phyloP scores from a whole-genome alignment of 2,329 filamentous ascomycete species.

The Clarireedia hainanense region DNA sequence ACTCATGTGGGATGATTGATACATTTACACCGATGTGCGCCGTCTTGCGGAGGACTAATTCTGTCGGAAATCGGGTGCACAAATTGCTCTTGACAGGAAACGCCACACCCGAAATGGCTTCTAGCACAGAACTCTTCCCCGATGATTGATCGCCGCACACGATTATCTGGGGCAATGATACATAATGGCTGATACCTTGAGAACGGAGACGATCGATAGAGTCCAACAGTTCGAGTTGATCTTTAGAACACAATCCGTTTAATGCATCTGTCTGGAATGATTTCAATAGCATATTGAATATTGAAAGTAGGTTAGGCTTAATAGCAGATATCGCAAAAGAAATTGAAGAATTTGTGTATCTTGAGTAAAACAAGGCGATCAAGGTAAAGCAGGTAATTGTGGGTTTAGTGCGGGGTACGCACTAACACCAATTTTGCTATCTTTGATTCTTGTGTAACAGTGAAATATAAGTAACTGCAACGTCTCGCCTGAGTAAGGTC shows the following conservation, averaged over 20 bases:
- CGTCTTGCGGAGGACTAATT: slow-evolving; percentile 29
- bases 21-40: slow-evolving; percentile 10
- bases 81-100: slow-evolving; percentile 30
- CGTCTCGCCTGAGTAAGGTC: too few species aligned
- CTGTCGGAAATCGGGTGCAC: background rate
- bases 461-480: too few species aligned
- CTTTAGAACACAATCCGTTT: slow-evolving; percentile 17
- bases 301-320: too few species aligned
- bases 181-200: slow-evolving; percentile 23
- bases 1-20: slow-evolving; percentile 17
- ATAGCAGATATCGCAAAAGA: too few species aligned
- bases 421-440: too few species aligned
- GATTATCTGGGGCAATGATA: slow-evolving; percentile 21
- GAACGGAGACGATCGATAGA: slow-evolving; percentile 23
- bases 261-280: slow-evolving; percentile 15
- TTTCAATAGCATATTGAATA: background rate
- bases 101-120: slow-evolving; percentile 30
- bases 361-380: too few species aligned
- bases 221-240: slow-evolving; percentile 23
- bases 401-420: too few species aligned
- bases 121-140: slow-evolving; percentile 30
- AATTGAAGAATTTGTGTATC: too few species aligned
- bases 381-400: too few species aligned
- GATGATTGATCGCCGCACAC: slow-evolving; percentile 36
- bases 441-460: too few species aligned